These are phyloP conservation scores for Apiospora marii DNA, from an alignment of 2,329 filamentous ascomycete genomes.

Conservation along the genomic window DNA sequence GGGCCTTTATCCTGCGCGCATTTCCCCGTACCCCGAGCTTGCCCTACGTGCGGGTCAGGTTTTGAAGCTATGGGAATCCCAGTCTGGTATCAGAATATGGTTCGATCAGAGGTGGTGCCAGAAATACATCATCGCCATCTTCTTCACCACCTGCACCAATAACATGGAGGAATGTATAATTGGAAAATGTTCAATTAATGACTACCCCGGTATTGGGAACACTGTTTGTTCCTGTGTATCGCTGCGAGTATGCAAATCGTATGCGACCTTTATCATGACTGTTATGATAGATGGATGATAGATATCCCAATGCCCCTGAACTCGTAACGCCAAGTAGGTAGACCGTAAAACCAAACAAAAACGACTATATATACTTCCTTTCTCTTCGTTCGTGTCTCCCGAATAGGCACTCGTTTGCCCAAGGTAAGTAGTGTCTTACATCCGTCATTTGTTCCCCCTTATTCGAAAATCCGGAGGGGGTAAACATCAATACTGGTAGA, in stretches of 20 bases:
- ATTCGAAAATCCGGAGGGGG: too few relatives aligned
- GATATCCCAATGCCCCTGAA: not conserved
- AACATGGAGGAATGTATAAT: not conserved
- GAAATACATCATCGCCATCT: not conserved
- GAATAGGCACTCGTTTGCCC: not conserved
- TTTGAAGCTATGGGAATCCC: not conserved
- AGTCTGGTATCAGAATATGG: not conserved
- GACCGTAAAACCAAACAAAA: not conserved
- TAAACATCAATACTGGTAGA: too few relatives aligned
- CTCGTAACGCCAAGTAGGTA: not conserved
- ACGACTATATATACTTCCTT: not conserved
- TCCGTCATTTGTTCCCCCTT: too few relatives aligned
- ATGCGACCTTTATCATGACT: not conserved
- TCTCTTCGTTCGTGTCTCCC: not conserved
- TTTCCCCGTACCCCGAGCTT: not conserved
- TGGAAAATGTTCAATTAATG: not conserved
- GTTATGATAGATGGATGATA: not conserved
- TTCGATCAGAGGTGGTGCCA: not conserved
- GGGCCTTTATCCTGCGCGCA: not conserved
- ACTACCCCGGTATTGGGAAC: not conserved
- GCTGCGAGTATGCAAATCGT: slow-evolving; percentile 10
- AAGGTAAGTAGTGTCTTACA: not conserved
- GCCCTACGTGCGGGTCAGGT: not conserved
- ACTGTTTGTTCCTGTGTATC: not conserved
- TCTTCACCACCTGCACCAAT: too few relatives aligned